A percentile compares a stretch with the other conserved stretches of the same genome.
Evolutionary conservation across 192 early-diverging fungal species (phyloP).

Genomic region (Neocallimastix lanati): DNA sequence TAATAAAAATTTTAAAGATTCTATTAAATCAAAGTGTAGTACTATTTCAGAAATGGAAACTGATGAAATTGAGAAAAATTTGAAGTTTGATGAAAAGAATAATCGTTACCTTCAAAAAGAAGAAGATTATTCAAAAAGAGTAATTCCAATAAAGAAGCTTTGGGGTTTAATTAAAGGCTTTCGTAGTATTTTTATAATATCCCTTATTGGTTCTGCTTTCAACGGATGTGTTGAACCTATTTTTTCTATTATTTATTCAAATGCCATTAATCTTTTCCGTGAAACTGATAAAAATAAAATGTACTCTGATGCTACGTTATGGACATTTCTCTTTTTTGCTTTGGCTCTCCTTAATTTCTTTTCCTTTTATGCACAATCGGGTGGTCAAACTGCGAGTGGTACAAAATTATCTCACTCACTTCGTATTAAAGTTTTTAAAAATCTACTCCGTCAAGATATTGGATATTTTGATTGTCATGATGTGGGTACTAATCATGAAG

Average conservation of each 20-base stretch:
- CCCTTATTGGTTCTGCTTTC: neutral
- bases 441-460: neutral
- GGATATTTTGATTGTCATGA: neutral
- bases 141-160: neutral
- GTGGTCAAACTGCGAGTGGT: neutral
- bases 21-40: neutral
- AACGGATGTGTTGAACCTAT: neutral
- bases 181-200: neutral
- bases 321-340: neutral
- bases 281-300: neutral
- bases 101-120: neutral
- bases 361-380: neutral
- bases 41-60: neutral
- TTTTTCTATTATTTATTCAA: neutral
- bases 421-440: neutral
- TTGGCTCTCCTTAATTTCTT: neutral
- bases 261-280: neutral
- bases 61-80: neutral
- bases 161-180: neutral
- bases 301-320: neutral
- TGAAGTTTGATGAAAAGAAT: neutral
- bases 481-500: slow-evolving; percentile 1
- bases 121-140: neutral
- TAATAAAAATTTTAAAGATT: neutral
- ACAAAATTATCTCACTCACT: neutral